Conservation (phyloP, 164 flowering plant species). For the Magnolia officinalis region DNA sequence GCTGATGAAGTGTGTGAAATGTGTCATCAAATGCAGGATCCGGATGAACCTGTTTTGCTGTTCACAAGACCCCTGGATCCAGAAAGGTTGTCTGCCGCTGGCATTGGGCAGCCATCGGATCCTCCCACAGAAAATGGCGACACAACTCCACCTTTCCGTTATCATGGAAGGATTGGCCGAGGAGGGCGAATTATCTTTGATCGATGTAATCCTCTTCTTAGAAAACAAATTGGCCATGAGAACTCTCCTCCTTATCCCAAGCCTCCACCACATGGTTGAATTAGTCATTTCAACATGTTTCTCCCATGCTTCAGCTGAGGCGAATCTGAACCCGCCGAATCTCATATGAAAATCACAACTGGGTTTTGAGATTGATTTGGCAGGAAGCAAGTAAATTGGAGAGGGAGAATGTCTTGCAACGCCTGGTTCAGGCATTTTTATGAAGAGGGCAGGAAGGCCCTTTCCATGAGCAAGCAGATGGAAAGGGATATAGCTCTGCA, state of each 20-base stretch:
- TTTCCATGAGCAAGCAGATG: constrained; percentile 3
- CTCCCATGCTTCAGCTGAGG: neutral
- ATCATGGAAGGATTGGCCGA: constrained; percentile 86
- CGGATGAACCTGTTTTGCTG: constrained; percentile 70
- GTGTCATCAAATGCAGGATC: constrained; percentile 60
- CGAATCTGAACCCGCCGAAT: constrained; percentile 2
- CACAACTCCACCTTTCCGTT: constrained; percentile 33
- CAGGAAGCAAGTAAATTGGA: constrained; percentile 2
- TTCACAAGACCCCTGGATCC: constrained; percentile 82
- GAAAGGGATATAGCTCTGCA: neutral
- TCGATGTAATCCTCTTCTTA: constrained; percentile 78
- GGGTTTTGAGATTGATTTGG: constrained; percentile 2
- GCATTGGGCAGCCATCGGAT: constrained; percentile 61
- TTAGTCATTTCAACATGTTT: neutral
- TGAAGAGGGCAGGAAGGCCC: neutral
- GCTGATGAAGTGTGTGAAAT: neutral
- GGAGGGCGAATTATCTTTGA: constrained; percentile 93
- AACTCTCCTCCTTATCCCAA: constrained; percentile 38
- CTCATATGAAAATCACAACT: neutral
- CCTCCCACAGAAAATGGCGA: constrained; percentile 33
- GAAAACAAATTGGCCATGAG: constrained; percentile 45
- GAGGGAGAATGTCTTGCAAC: constrained; percentile 1
- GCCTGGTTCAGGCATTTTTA: neutral
- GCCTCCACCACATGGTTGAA: constrained; percentile 32
- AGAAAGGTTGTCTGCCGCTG: constrained; percentile 73